Evolutionary conservation across 1,284 basidiomycete species (phyloP), one percentile per base, ranked within the genome.

Genomic region (Sanghuangporus weigelae): DNA sequence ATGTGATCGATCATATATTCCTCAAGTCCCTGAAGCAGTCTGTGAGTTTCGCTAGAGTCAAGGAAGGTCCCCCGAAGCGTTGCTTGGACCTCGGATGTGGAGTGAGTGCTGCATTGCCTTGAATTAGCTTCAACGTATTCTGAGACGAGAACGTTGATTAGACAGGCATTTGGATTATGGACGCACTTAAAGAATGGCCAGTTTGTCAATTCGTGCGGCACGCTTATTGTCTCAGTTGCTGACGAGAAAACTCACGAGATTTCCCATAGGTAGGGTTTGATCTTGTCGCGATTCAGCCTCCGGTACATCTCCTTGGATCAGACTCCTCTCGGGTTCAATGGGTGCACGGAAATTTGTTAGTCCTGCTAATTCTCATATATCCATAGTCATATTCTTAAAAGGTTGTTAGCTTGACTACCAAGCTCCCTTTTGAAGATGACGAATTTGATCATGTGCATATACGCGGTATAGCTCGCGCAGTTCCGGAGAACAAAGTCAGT

Each of bases 391-490:
- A 10, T 31, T 40, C 56, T 49, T 49, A 50, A 40, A 51, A 38
- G 31, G 55, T 39, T 57, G 59, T 21, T 66, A 91, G 89, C 72
- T 72, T 91, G 67, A 87, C 88, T 46, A 88, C 83, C 8, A 86
- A 80, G 68, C 77, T 91, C 12, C 89, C 89, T 1, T 91, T 90
- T 69, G 87, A 89, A 16, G 89, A 91, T 63, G 87, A 90, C 65
- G 83, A 87, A 68, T 91, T 91, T 66, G 89, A 91, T 71, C 83
- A 87, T 72, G 84, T 91, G n/a, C 88, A 87, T 69, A 81, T 90
- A 55, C 77, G 82, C 59, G 76, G 77, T 54, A 81, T 91, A 55
- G 84, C 86, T 0, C 80, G 81, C 67, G 88, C 84, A 23, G 82
- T 90, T 19, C 89, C 89, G 4, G 89, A 91, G 71, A 87, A 85